These are phyloP conservation scores for Candida ortonii DNA, from an alignment of 805 yeast species.

Conservation along the genomic window DNA sequence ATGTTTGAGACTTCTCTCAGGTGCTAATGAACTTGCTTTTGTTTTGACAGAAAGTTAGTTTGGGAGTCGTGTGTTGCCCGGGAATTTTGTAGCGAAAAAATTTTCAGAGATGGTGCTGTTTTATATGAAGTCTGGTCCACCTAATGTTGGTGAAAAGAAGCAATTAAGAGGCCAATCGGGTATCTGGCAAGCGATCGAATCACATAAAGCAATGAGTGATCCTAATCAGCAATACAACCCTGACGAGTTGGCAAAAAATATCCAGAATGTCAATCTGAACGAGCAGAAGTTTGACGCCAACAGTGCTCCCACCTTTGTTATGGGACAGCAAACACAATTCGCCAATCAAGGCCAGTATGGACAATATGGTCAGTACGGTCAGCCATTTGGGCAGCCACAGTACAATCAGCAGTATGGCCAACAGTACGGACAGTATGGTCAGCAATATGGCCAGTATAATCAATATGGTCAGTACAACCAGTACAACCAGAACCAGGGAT, in stretches of 20 bases:
- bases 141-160: no score
- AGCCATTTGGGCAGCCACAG: constrained; percentile 19
- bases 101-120: no score
- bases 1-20: constrained; percentile 6
- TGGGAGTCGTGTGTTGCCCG: constrained; percentile 8
- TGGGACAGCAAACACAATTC: constrained; percentile 32
- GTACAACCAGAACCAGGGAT: constrained; percentile 28
- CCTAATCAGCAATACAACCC: constrained; percentile 36
- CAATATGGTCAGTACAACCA: constrained; percentile 25
- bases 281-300: constrained; percentile 47
- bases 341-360: constrained; percentile 29
- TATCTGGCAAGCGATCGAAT: constrained; percentile 5
- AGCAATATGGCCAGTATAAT: constrained; percentile 23
- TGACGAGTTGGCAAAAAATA: constrained; percentile 43
- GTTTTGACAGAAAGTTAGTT: constrained; percentile 3
- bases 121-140: no score
- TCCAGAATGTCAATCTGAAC: constrained; percentile 42
- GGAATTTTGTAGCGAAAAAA: constrained; percentile 9
- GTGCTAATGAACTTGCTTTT: constrained; percentile 2
- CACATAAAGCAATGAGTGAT: constrained; percentile 24
- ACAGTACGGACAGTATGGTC: constrained; percentile 5
- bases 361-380: constrained; percentile 17
- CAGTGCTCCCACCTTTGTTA: constrained; percentile 48
- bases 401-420: constrained; percentile 19
- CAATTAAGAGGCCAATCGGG: no score